Evolutionary conservation across 177 flowering plant genomes (phyloP), one percentile per base, ranked within the genome.

Genomic region (Vitis hybrid): DNA sequence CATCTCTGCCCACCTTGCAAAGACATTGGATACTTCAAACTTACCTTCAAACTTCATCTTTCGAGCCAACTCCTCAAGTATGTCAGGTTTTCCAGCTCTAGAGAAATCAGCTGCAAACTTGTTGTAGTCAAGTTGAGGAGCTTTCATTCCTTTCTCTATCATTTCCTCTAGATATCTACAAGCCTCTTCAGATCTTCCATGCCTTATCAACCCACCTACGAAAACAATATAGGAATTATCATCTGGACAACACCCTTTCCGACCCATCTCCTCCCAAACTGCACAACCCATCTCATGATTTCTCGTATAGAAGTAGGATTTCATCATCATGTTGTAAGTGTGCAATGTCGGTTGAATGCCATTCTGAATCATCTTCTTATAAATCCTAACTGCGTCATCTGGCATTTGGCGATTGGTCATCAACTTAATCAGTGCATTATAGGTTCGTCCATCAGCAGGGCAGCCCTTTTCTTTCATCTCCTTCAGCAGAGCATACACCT

Each of bases 121-220:
- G 72, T 84, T 80, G 75, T 85, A 89, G 75, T 91, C 95, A 46
- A 94, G 84, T 58, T 81, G 89, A 60, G 97, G 95, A 73, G 91
- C 86, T 72, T 83, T 91, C 97, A 94, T 94, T 58, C 97, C 98
- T 77, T 89, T 94, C 70, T 85, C 87, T 21, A 91, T 61, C 97
- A 92, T 94, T 72, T 94, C 97, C 84, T 90, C 91, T 50, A 94
- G 18, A 74, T 82, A 85, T 75, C 76, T 81, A 78, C 95, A 90
- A 18, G 96, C 97, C 73, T 91, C 92, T 19, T 75, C 85, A 1
- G 91, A 79, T 72, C 83, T 85, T 19, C 93, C 92, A 51, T 75
- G 79, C 75, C 92, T 83, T 70, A 93, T 86, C 49, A 94, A 89
- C 60, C 97, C 96, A 15, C 88, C 82, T 52, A 91, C 86, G 65